Base-by-base conservation (phyloP, 2,329 filamentous ascomycete species). In the Aspergillus piperis region DNA sequence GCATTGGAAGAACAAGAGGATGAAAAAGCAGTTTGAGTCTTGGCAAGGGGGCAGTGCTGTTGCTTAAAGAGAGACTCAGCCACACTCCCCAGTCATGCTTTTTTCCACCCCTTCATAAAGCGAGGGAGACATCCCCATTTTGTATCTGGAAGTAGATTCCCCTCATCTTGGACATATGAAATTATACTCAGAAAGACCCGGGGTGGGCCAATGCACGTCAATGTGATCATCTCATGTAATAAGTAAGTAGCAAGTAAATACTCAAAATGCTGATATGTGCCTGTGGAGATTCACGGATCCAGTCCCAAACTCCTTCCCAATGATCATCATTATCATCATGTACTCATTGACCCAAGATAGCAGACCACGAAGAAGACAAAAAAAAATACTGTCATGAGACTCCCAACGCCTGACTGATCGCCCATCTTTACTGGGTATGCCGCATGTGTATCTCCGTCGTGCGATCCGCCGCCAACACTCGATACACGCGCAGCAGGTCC, bases 401-500 rank as follows among this genome's bases (percentile, higher is more conserved):
- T 36, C 47, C 25, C n/a, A 32, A 27, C 25, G 47, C 47, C 47
- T 50, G 47, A 2, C 23, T n/a, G 8, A 17, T 27, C 15, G 13
- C 39, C 8, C 23, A 23, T 32, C 38, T 19, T n/a, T 41, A 17
- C 2, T 44, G 17, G 2, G 19, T 2, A 47, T 44, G 5, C 17
- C 17, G 17, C 8, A 42, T 19, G 15, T 41, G 53, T 10, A 30
- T 47, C 8, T 8, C 53, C 25, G 23, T 55, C 8, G 53, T 54
- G 25, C 39, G 17, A 5, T 58, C 56, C 15, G 56, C 56, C 13
- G 56, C 56, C 32, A 52, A 21, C 19, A 61, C 59, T 11, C 51
- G 56, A 17, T 38, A 58, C 3, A 61, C 42, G 13, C 59, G 54
- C 36, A 58, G 17, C 49, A 61, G 47, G 8, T 61, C 59, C 21